Conservation (phyloP, 352 stramenopile species). For the Ophiocytium majus region DNA sequence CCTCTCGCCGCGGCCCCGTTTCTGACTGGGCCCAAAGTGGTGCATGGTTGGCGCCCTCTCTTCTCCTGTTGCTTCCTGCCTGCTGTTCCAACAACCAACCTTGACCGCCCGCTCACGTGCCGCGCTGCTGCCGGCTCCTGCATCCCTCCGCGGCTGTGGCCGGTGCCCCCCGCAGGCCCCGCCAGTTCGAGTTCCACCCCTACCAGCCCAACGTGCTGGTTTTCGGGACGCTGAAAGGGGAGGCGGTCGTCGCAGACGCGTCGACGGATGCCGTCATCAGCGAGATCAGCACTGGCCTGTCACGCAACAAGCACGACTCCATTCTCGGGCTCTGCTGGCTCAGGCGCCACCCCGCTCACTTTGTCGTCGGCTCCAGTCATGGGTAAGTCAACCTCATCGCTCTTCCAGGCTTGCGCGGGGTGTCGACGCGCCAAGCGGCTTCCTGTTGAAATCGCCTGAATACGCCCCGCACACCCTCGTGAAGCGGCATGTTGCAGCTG, state of each 20-base stretch:
- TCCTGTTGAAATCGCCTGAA: too few species aligned
- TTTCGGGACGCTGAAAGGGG: slow-evolving; percentile 52
- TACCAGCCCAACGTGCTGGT: slow-evolving; percentile 43
- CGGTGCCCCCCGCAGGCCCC: too few species aligned
- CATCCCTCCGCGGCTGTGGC: too few species aligned
- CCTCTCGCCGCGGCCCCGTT: too few species aligned
- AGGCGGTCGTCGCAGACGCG: slow-evolving; percentile 46
- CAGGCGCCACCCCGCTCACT: slow-evolving; percentile 33
- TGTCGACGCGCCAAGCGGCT: neutral
- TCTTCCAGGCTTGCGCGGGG: neutral
- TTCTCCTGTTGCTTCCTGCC: too few species aligned
- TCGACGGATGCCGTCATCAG: slow-evolving; percentile 35
- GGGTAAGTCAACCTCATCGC: slow-evolving; percentile 34
- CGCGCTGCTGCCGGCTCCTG: too few species aligned
- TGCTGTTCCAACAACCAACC: too few species aligned
- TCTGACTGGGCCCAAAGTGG: too few species aligned
- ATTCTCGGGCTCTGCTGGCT: slow-evolving; percentile 55
- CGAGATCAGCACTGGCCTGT: slow-evolving; percentile 42
- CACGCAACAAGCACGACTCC: slow-evolving; percentile 42
- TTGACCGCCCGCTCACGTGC: too few species aligned
- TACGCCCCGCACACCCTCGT: too few species aligned
- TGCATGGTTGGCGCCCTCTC: too few species aligned
- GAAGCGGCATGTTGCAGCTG: too few species aligned
- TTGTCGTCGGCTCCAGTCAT: slow-evolving; percentile 52
- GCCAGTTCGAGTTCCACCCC: slow-evolving; percentile 57